phyloP scores from a whole-genome alignment of 164 flowering plant genomes.

The Malania oleifera region DNA sequence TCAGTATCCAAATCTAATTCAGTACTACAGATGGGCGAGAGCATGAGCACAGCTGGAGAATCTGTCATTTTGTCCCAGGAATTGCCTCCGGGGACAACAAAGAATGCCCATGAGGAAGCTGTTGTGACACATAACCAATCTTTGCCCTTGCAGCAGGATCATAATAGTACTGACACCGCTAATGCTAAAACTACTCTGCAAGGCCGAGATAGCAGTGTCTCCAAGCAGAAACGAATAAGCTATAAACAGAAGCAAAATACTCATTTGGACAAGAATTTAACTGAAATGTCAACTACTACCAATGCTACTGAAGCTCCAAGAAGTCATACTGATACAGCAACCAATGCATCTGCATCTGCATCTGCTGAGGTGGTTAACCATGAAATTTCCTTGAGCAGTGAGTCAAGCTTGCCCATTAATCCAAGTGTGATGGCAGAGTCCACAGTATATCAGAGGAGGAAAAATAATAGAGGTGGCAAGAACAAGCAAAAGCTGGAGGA shows the following conservation, averaged over 20 bases:
- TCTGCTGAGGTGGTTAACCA: constrained; percentile 16
- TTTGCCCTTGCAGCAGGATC: constrained; percentile 21
- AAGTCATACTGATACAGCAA: constrained; percentile 14
- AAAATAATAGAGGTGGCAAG: constrained; percentile 40
- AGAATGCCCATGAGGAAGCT: constrained; percentile 16
- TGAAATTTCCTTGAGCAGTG: constrained; percentile 23
- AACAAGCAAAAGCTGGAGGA: constrained; percentile 62
- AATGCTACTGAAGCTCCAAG: constrained; percentile 18
- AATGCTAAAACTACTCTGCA: constrained; percentile 20
- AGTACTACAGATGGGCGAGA: constrained; percentile 16
- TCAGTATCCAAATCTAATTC: constrained; percentile 15
- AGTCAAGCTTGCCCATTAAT: constrained; percentile 19
- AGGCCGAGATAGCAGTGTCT: constrained; percentile 21
- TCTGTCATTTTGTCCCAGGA: constrained; percentile 16
- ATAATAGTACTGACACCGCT: constrained; percentile 14
- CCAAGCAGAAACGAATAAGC: constrained; percentile 46
- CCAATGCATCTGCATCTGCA: constrained; percentile 11
- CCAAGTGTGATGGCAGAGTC: constrained; percentile 27
- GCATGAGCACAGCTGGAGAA: constrained; percentile 16
- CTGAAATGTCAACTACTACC: constrained; percentile 23
- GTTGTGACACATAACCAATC: constrained; percentile 16
- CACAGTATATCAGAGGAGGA: constrained; percentile 44
- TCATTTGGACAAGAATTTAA: constrained; percentile 24
- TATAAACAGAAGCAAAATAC: constrained; percentile 48
- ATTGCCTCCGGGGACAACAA: constrained; percentile 17